These are phyloP conservation scores for Cyathus striatus DNA, from an alignment of 768 basidiomycete species.

Conservation along the genomic window DNA sequence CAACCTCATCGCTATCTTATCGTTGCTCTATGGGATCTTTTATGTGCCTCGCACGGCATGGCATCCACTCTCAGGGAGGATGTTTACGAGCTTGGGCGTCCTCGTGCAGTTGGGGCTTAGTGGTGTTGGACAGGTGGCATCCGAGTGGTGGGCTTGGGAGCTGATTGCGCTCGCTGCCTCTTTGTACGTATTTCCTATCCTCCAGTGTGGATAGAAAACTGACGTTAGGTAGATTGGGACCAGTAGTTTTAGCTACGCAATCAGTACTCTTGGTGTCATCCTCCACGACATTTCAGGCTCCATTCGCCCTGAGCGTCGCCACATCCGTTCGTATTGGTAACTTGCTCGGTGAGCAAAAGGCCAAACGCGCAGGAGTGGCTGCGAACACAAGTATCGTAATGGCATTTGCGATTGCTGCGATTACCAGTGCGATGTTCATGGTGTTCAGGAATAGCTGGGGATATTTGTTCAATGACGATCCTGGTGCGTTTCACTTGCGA, in stretches of 20 bases:
- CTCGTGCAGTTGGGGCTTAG: slow-evolving; percentile 75
- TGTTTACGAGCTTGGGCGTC: slow-evolving; percentile 64
- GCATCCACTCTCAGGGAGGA: slow-evolving; percentile 63
- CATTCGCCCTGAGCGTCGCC: slow-evolving; percentile 78
- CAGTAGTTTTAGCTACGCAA: slow-evolving; percentile 80
- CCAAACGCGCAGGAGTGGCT: slow-evolving; percentile 65
- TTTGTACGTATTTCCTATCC: slow-evolving; percentile 21
- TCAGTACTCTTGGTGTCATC: slow-evolving; percentile 77
- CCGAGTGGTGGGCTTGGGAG: slow-evolving; percentile 99
- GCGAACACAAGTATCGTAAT: slow-evolving; percentile 62
- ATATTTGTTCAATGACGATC: slow-evolving; percentile 69
- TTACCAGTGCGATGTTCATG: slow-evolving; percentile 61
- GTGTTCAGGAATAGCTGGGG: slow-evolving; percentile 65
- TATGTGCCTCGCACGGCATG: slow-evolving; percentile 72
- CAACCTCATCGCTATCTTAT: slow-evolving; percentile 71
- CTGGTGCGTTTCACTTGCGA: slow-evolving; percentile 27
- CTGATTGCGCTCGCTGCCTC: slow-evolving; percentile 58
- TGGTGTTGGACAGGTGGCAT: slow-evolving; percentile 80
- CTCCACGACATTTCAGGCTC: slow-evolving; percentile 77
- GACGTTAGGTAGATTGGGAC: slow-evolving; percentile 56
- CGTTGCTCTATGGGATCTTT: slow-evolving; percentile 57
- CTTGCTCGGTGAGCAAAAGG: slow-evolving; percentile 76
- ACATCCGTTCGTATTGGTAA: slow-evolving; percentile 81
- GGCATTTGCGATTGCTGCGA: slow-evolving; percentile 55
- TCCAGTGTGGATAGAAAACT: not conserved